phyloP scores from a whole-genome alignment of 2,329 filamentous ascomycete species.

The Dothistroma septosporum region DNA sequence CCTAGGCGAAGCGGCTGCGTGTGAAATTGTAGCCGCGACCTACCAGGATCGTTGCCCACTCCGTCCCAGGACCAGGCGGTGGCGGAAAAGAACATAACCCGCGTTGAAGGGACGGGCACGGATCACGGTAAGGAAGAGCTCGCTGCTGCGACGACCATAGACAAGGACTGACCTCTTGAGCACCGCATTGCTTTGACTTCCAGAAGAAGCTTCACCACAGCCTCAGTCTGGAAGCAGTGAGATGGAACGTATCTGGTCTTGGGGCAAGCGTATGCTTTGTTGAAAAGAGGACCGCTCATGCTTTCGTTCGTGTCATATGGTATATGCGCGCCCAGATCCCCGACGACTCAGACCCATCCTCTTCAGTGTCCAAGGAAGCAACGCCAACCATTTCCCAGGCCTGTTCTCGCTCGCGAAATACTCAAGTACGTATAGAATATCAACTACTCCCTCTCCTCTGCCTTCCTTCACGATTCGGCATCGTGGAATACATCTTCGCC shows the following conservation, averaged over 20 bases:
- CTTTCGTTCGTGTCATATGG: not conserved
- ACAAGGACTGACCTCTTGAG: not conserved
- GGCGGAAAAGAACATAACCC: not conserved
- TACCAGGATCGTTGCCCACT: not conserved
- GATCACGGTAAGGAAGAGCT: not conserved
- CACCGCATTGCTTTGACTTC: not conserved
- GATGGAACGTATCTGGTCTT: not conserved
- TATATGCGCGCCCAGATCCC: not conserved
- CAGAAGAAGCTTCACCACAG: not conserved
- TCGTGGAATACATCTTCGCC: constrained; percentile 48
- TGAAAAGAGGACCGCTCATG: constrained; percentile 3
- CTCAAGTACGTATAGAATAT: constrained; percentile 1
- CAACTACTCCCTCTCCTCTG: not conserved
- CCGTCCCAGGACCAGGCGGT: not conserved
- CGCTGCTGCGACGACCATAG: not conserved
- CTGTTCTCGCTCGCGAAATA: not conserved
- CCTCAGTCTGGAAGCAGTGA: not conserved
- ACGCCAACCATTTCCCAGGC: not conserved
- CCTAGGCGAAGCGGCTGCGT: not conserved
- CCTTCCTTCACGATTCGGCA: constrained; percentile 36
- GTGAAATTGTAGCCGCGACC: not conserved
- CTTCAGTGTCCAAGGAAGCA: not conserved
- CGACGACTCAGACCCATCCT: not conserved
- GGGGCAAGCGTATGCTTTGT: not conserved
- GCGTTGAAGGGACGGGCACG: not conserved